Conservation (phyloP, 805 yeast genomes). For the Metschnikowia peoriensis region DNA sequence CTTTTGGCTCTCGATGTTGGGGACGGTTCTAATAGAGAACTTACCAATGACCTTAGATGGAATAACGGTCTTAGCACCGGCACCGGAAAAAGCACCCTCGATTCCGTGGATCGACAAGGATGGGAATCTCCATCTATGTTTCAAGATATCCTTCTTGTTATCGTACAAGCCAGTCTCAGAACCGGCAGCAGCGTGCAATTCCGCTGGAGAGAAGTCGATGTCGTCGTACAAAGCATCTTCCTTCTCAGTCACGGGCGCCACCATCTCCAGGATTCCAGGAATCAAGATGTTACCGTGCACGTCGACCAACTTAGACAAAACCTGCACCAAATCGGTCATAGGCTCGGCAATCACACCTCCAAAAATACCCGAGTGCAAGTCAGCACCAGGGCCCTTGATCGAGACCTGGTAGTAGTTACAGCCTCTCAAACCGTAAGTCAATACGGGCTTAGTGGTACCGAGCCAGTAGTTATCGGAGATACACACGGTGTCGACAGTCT, state of each 20-base stretch:
- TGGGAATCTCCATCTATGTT: conserved; percentile 99
- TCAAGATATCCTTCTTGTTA: conserved; percentile 79
- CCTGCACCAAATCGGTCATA: conserved; percentile 83
- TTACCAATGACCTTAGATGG: conserved; percentile 94
- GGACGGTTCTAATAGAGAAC: conserved; percentile 96
- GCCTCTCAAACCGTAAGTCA: conserved; percentile 97
- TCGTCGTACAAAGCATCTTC: conserved; percentile 79
- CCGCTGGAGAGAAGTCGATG: conserved; percentile 81
- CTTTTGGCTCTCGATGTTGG: conserved; percentile 79
- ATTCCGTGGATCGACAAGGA: conserved; percentile 94
- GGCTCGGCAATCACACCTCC: conserved; percentile 99
- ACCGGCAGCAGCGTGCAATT: conserved; percentile 85
- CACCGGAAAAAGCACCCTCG: conserved; percentile 93
- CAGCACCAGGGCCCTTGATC: conserved; percentile 92
- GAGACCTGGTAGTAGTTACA: conserved; percentile 86
- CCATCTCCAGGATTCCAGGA: conserved; percentile 91
- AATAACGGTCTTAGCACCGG: conserved; percentile 97
- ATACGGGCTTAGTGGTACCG: conserved; percentile 94
- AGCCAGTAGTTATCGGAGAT: conserved; percentile 98
- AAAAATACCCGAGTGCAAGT: conserved; percentile 93
- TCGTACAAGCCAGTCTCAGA: conserved; percentile 77
- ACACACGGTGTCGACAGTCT: conserved; percentile 89
- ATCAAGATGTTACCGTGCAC: conserved; percentile 78
- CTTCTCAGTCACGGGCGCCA: conserved; percentile 82
- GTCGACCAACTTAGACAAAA: conserved; percentile 76